Evolutionary conservation across 106 monocot species (phyloP).

Genomic region (Acanthochlamys bracteata): DNA sequence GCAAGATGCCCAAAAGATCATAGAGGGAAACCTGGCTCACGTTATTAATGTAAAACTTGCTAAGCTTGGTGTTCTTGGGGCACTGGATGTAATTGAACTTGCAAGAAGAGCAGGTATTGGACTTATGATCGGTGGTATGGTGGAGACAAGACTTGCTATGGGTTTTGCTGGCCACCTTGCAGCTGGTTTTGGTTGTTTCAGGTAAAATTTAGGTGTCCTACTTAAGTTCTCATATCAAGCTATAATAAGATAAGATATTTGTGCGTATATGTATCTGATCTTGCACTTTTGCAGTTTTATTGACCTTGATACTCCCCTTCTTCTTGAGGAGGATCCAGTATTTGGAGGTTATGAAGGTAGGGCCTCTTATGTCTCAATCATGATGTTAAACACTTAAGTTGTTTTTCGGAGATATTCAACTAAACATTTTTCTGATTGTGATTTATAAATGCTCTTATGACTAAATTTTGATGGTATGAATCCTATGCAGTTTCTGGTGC

Average conservation of each 20-base stretch:
- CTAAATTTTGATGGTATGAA: background rate
- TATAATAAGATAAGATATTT: background rate
- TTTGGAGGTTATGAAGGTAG: constrained; percentile 88
- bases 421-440: background rate
- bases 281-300: constrained; percentile 45
- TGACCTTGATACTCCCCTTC: constrained; percentile 88
- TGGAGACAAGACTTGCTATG: constrained; percentile 92
- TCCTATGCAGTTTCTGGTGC: constrained; percentile 54
- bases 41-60: constrained; percentile 92
- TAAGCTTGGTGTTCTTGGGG: constrained; percentile 71
- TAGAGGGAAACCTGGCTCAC: constrained; percentile 73
- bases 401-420: background rate
- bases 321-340: constrained; percentile 77
- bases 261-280: background rate
- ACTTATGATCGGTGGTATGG: constrained; percentile 98
- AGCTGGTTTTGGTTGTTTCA: constrained; percentile 88
- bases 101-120: constrained; percentile 36
- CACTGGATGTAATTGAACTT: constrained; percentile 66
- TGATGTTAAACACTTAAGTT: background rate
- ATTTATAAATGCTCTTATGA: background rate
- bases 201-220: constrained; percentile 22
- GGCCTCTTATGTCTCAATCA: background rate
- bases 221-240: background rate
- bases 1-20: constrained; percentile 69
- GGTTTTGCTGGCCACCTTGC: constrained; percentile 94